phyloP scores from a whole-genome alignment of 1,284 basidiomycete genomes.

The Vanrija humicola region DNA sequence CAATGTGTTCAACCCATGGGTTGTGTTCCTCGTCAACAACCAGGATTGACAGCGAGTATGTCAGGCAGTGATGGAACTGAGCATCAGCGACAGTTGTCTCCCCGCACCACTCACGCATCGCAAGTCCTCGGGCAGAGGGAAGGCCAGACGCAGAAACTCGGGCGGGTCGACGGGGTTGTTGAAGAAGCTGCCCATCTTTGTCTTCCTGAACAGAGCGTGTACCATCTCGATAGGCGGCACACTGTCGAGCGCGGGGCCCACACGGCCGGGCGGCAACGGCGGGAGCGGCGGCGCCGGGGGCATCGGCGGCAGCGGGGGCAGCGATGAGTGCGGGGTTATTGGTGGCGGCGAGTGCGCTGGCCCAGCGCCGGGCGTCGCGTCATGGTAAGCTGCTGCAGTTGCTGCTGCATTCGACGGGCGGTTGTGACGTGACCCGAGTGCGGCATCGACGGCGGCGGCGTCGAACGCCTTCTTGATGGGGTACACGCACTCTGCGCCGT shows the following conservation, averaged over 20 bases:
- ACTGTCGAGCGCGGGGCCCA: conserved; percentile 8
- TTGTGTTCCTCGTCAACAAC: conserved; percentile 39
- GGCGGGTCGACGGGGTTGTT: conserved; percentile 32
- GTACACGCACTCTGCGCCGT: conserved; percentile 33
- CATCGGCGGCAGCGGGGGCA: background rate
- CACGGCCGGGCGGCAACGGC: background rate
- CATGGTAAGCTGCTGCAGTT: conserved; percentile 8
- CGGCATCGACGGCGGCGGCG: conserved; percentile 19
- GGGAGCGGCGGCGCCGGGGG: background rate
- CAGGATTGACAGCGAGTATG: conserved; percentile 37
- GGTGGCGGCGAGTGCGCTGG: background rate
- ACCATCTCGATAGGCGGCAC: conserved; percentile 31
- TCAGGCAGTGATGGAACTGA: conserved; percentile 40
- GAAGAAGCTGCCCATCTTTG: conserved; percentile 41
- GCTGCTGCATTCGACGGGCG: conserved; percentile 14
- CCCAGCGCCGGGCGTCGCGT: background rate
- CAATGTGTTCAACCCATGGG: conserved; percentile 38
- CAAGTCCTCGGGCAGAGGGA: conserved; percentile 33
- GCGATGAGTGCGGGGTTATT: background rate
- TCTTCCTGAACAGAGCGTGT: conserved; percentile 35
- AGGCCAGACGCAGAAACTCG: conserved; percentile 31
- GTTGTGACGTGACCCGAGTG: conserved; percentile 26
- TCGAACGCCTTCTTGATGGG: conserved; percentile 36
- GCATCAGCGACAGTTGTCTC: background rate
- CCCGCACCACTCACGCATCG: conserved; percentile 25